Percentiles rank a stretch among this genome's conserved stretches.
Conservation (phyloP, 1,284 basidiomycete genomes). For the Malassezia japonica region DNA sequence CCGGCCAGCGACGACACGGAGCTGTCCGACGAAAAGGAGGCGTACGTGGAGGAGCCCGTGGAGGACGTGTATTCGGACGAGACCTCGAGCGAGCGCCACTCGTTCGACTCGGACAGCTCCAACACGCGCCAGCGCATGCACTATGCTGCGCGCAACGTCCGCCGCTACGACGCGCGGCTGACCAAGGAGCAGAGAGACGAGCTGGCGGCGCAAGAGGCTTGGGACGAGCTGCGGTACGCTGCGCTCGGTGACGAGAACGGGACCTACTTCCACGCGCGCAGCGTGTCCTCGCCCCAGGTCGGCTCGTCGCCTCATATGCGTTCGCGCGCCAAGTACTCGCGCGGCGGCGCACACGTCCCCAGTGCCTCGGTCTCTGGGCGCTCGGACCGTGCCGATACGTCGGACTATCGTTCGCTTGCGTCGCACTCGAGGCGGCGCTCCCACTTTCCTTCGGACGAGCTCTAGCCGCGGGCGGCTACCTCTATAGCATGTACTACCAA, state of each 20-base stretch:
- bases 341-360: not conserved
- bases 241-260: not conserved
- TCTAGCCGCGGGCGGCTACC: too few relatives aligned
- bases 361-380: not conserved
- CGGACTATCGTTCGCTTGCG: too few relatives aligned
- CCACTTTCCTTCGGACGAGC: too few relatives aligned
- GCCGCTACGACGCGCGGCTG: not conserved
- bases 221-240: constrained; percentile 4
- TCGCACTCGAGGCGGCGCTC: too few relatives aligned
- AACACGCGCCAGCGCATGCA: not conserved
- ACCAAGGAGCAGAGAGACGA: not conserved
- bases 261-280: not conserved
- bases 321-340: constrained; percentile 1
- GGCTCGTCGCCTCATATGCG: not conserved
- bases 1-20: not conserved
- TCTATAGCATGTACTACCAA: too few relatives aligned
- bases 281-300: not conserved
- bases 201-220: constrained; percentile 2
- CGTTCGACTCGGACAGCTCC: not conserved
- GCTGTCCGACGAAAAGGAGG: not conserved
- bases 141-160: not conserved
- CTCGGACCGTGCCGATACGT: too few relatives aligned
- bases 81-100: not conserved
- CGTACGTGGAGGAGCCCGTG: not conserved
- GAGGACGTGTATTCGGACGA: not conserved